These are phyloP conservation scores for Fraxinus velutina DNA, from an alignment of 305 asterid genomes.

Conservation along the genomic window DNA sequence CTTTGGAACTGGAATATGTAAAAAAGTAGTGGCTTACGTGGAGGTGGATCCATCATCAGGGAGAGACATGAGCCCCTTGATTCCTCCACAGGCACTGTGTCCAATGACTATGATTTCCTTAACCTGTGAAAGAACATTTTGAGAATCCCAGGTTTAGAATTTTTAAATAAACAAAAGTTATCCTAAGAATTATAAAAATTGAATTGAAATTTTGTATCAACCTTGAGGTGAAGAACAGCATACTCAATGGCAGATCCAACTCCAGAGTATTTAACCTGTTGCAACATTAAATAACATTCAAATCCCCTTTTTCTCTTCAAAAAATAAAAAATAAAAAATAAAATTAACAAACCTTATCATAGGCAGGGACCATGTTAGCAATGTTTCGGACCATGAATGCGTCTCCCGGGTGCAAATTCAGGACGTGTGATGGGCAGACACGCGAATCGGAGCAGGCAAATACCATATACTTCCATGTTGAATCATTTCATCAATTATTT, in stretches of 20 bases:
- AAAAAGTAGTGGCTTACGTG: constrained; percentile 43
- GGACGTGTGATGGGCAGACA: constrained; percentile 85
- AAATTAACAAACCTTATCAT: constrained; percentile 47
- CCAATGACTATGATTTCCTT: constrained; percentile 84
- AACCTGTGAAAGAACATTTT: constrained; percentile 43
- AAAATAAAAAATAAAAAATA: neutral
- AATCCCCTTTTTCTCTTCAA: neutral
- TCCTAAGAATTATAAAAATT: neutral
- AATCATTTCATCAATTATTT: neutral
- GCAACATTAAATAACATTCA: neutral
- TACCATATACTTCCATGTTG: constrained; percentile 59
- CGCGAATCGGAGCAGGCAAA: constrained; percentile 94
- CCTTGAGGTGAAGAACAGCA: constrained; percentile 86
- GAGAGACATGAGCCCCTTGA: constrained; percentile 89
- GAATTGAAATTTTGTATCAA: constrained; percentile 18
- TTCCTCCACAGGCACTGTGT: constrained; percentile 95
- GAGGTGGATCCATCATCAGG: constrained; percentile 53
- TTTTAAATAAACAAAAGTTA: neutral
- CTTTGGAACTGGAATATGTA: neutral
- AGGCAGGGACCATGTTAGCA: constrained; percentile 92
- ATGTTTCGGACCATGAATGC: constrained; percentile 82
- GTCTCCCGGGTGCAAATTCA: constrained; percentile 84
- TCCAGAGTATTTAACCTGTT: constrained; percentile 65
- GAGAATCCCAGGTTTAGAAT: neutral
- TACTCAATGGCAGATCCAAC: constrained; percentile 83